phyloP scores from a whole-genome alignment of 1,139 yeast genomes.

The Martiniozyma asiatica region DNA sequence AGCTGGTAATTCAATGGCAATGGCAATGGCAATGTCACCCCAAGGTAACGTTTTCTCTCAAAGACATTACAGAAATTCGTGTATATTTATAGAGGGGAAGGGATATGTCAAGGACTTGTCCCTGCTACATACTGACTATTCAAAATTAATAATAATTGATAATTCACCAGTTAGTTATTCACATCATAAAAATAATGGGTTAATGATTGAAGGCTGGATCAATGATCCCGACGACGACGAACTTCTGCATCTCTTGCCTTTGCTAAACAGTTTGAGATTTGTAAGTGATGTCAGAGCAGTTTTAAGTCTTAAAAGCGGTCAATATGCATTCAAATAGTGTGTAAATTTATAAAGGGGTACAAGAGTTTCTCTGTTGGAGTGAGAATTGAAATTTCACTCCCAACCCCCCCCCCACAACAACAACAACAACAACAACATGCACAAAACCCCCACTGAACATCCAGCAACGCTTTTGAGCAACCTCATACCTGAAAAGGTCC shows the following conservation, averaged over 20 bases:
- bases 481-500: constrained; percentile 19
- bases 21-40: constrained; percentile 2
- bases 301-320: constrained; percentile 69
- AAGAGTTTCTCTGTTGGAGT: too few relatives aligned
- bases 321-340: constrained; percentile 57
- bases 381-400: too few relatives aligned
- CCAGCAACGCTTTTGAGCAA: not conserved
- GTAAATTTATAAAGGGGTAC: too few relatives aligned
- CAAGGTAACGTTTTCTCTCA: constrained; percentile 32
- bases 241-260: constrained; percentile 66
- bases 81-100: constrained; percentile 66
- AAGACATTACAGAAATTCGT: constrained; percentile 69
- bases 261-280: constrained; percentile 65
- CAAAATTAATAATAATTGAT: constrained; percentile 71
- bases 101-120: constrained; percentile 78
- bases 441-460: too few relatives aligned
- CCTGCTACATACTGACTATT: constrained; percentile 30
- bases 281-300: constrained; percentile 82
- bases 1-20: constrained; percentile 4
- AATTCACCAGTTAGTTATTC: constrained; percentile 88
- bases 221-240: constrained; percentile 86
- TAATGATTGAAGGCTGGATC: constrained; percentile 95
- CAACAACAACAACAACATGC: too few relatives aligned
- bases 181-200: constrained; percentile 74
- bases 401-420: too few relatives aligned